These are phyloP conservation scores for Medicago lupulina DNA, from an alignment of 306 rosid genomes.

Conservation along the genomic window DNA sequence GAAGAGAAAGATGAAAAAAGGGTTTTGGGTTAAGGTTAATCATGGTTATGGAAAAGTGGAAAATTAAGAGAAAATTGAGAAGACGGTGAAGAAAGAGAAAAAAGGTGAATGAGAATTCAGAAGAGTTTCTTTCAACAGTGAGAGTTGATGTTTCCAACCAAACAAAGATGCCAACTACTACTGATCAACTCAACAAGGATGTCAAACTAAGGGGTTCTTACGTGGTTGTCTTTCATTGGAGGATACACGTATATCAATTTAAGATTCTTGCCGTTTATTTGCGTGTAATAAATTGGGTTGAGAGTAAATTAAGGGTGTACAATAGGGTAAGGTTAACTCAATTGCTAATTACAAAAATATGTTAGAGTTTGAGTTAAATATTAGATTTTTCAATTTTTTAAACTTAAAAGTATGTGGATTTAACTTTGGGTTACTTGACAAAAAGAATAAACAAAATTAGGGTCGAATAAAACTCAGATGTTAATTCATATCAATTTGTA, in stretches of 20 bases:
- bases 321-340: too few relatives aligned
- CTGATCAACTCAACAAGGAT: constrained; percentile 32
- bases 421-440: too few relatives aligned
- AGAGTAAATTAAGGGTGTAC: too few relatives aligned
- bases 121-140: not conserved
- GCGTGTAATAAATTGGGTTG: too few relatives aligned
- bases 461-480: too few relatives aligned
- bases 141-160: constrained; percentile 30
- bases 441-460: too few relatives aligned
- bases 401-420: too few relatives aligned
- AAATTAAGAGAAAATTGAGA: not conserved
- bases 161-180: constrained; percentile 37
- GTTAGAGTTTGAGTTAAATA: too few relatives aligned
- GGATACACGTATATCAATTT: constrained; percentile 49
- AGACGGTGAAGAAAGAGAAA: not conserved
- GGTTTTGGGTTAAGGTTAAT: constrained; percentile 36
- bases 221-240: constrained; percentile 54
- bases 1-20: constrained; percentile 34
- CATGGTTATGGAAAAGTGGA: constrained; percentile 20
- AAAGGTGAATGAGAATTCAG: not conserved
- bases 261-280: not conserved
- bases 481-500: too few relatives aligned
- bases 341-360: too few relatives aligned
- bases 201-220: constrained; percentile 30
- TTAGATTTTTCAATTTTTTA: too few relatives aligned